Conservation (phyloP, 208 protist genomes). For the Blechomonas ayalai region DNA sequence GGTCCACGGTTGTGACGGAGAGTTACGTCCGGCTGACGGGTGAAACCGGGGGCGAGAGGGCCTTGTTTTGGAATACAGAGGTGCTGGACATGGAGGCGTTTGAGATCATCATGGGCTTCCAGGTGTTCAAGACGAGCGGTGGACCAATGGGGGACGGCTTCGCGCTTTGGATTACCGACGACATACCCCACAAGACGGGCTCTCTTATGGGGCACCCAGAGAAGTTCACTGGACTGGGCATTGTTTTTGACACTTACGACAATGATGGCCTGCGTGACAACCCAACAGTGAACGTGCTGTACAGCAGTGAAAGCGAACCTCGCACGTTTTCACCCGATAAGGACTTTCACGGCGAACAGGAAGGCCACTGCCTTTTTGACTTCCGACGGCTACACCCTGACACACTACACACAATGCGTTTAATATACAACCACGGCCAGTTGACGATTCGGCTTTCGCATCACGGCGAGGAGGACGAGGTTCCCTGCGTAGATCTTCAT, state of each 20-base stretch:
- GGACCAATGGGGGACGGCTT: conserved; percentile 65
- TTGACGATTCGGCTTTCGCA: conserved; percentile 42
- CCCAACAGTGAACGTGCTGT: conserved; percentile 62
- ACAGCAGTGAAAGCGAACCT: conserved; percentile 23
- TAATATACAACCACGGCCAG: conserved; percentile 31
- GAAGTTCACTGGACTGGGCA: conserved; percentile 67
- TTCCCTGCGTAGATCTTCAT: conserved; percentile 28
- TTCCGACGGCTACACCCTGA: conserved; percentile 21
- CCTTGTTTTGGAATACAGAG: conserved; percentile 77
- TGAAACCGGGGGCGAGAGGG: conserved; percentile 27
- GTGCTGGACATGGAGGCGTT: conserved; percentile 68
- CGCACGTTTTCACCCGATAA: conserved; percentile 27
- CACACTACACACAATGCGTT: conserved; percentile 31
- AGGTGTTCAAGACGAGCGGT: conserved; percentile 19
- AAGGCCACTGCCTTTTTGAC: conserved; percentile 48
- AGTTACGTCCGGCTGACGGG: conserved; percentile 75
- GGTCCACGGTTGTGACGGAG: conserved; percentile 76
- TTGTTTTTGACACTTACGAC: conserved; percentile 88
- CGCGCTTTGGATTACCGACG: conserved; percentile 64
- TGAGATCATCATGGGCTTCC: conserved; percentile 80
- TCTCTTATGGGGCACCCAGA: conserved; percentile 46
- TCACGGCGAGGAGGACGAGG: conserved; percentile 30
- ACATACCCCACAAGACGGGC: conserved; percentile 22
- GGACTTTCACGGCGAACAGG: conserved; percentile 49
- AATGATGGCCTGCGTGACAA: conserved; percentile 79